These are phyloP conservation scores for Dendrobium chrysotoxum DNA, from an alignment of 106 monocot species.

Conservation along the genomic window DNA sequence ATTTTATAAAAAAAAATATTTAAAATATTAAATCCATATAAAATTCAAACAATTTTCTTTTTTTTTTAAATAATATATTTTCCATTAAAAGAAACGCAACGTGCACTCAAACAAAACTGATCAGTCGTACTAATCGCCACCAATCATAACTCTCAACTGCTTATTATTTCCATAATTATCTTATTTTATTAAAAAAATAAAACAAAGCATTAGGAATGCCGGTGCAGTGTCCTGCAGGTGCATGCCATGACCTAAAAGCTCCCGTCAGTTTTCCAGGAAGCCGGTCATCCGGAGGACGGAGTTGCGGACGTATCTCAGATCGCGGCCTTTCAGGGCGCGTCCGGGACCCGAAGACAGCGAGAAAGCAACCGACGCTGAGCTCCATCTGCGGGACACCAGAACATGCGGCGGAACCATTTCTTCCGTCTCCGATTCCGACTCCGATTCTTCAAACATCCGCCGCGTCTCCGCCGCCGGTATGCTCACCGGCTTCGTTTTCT, in stretches of 20 bases:
- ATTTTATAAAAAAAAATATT: too few species aligned
- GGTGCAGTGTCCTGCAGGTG: conserved; percentile 4
- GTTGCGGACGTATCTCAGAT: neutral
- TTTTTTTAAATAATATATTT: too few species aligned
- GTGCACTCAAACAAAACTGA: too few species aligned
- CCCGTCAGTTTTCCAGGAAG: neutral
- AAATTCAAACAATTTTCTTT: too few species aligned
- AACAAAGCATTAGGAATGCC: neutral
- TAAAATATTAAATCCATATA: too few species aligned
- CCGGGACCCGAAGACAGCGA: neutral
- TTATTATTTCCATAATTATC: too few species aligned
- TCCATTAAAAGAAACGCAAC: too few species aligned
- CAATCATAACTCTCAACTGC: too few species aligned
- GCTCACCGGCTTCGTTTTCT: neutral
- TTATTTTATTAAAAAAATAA: neutral
- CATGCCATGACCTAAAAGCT: neutral
- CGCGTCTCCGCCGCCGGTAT: neutral
- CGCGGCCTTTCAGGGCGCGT: neutral
- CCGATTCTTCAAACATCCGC: neutral
- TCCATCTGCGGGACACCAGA: conserved; percentile 4
- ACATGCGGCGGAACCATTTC: conserved; percentile 1
- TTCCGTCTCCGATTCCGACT: neutral
- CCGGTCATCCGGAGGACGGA: conserved; percentile 1
- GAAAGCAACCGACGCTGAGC: neutral
- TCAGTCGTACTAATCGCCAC: too few species aligned